A percentile compares a stretch with the other conserved stretches of the same genome.
Evolutionary conservation across 108 stramenopile genomes (phyloP).

Genomic region (Asterionellopsis glacialis): DNA sequence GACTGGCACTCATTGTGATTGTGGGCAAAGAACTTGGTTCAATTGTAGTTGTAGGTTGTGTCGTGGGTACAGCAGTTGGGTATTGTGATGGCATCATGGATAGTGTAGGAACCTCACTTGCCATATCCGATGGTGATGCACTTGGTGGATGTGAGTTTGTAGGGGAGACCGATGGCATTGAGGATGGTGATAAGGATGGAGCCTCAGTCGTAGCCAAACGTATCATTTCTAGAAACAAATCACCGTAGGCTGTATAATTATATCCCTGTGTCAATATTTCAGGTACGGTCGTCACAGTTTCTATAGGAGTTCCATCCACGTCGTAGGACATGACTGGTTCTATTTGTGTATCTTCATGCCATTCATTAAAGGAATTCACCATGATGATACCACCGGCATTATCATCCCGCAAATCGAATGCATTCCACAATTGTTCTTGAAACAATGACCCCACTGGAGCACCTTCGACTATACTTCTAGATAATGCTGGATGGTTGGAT

Average conservation of each 20-base stretch:
- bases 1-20: too few relatives aligned
- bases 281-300: constrained; percentile 1
- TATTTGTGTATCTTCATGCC: constrained; percentile 44
- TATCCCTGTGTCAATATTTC: constrained; percentile 24
- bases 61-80: too few relatives aligned
- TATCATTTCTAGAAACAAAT: constrained; percentile 31
- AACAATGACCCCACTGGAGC: constrained; percentile 16
- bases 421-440: constrained; percentile 8
- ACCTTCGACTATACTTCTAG: constrained; percentile 6
- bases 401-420: constrained; percentile 13
- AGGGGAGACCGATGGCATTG: too few relatives aligned
- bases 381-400: constrained; percentile 11
- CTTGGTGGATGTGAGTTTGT: too few relatives aligned
- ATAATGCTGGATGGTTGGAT: constrained; percentile 15
- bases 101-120: too few relatives aligned
- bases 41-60: too few relatives aligned
- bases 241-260: constrained; percentile 36
- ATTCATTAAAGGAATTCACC: constrained; percentile 45
- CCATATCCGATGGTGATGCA: too few relatives aligned
- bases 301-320: background rate
- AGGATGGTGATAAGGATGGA: too few relatives aligned
- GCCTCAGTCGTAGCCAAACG: background rate
- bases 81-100: too few relatives aligned
- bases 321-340: constrained; percentile 17
- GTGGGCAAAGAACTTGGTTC: too few relatives aligned